Base-by-base conservation (phyloP, 495 filamentous ascomycete genomes). In the Astrothelium subdiscretum region DNA sequence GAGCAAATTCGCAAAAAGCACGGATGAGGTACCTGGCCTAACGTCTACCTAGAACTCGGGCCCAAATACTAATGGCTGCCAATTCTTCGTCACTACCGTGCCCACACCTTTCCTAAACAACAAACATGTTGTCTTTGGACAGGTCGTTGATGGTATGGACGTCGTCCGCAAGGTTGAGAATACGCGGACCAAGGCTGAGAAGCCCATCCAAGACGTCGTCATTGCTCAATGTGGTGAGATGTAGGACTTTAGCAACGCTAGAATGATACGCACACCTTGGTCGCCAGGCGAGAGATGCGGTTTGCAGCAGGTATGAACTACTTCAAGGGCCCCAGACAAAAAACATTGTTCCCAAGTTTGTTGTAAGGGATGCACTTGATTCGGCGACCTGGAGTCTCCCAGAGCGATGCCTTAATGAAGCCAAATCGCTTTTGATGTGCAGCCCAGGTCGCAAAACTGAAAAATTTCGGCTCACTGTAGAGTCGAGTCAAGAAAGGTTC, bases 51-150 rank as follows among this genome's bases (percentile, higher is more conserved):
- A 92, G 87, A 98, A 97, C 69, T 88, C 89, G 20, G 95, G 95
- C 8, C 88, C 89, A 20, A 87, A 97, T 71, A 92, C 89, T 61
- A 98, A 97, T 72, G 95, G 95, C 15, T 92, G 85, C 61, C 95
- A 97, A 72, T 98, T 98, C 76, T 98, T 98, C 78, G 92, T 97
- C 75, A 96, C 90, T 2, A 91, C 88, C 0, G 87, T 86, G 12
- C 77, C 87, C 3, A 89, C 91, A 0, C 89, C 90, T 1, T 95
- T 92, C 71, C 76, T 98, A n/a, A 89, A 97, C 72, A 83, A 82
- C 66, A 96, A 96, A 73, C 95, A 98, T 70, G 92, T 97, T 44
- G 91, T 97, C 1, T 97, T 97, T 69, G 95, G 94, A 29, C 85
- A 87, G 70, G 92, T 98, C 1, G 78, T 91, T 54, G 88, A 91